phyloP scores from a whole-genome alignment of 2,329 filamentous ascomycete species.

The Xylaria sp. region DNA sequence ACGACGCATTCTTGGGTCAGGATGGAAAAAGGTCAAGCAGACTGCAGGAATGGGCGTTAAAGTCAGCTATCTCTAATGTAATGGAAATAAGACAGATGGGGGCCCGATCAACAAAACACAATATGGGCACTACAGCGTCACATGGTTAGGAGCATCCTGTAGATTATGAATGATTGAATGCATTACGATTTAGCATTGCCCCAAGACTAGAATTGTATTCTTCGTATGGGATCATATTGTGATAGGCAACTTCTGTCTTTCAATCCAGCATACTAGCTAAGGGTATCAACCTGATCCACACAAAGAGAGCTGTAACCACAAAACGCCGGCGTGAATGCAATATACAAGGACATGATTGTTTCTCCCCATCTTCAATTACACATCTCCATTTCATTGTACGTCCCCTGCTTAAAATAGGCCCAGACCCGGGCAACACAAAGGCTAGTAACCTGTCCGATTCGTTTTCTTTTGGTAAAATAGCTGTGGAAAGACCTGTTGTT shows the following conservation, averaged over 20 bases:
- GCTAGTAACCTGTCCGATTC: constrained; percentile 70
- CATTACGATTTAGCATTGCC: constrained; percentile 33
- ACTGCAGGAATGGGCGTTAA: constrained; percentile 98
- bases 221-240: neutral
- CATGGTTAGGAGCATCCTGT: constrained; percentile 40
- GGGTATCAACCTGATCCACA: constrained; percentile 40
- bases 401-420: constrained; percentile 48
- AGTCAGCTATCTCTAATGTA: constrained; percentile 86
- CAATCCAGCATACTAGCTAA: constrained; percentile 14
- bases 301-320: constrained; percentile 36
- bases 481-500: constrained; percentile 51
- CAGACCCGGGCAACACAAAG: constrained; percentile 60
- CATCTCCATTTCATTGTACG: constrained; percentile 6
- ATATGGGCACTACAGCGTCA: constrained; percentile 35
- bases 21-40: constrained; percentile 83
- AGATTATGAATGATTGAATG: constrained; percentile 43
- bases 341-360: constrained; percentile 21
- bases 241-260: constrained; percentile 8
- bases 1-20: constrained; percentile 72
- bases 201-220: neutral
- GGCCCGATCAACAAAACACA: constrained; percentile 6
- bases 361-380: neutral
- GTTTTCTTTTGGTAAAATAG: constrained; percentile 75
- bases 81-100: constrained; percentile 4
- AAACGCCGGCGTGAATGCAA: constrained; percentile 46